Conservation (phyloP, 345 rosid species). For the Barbarea vulgaris region DNA sequence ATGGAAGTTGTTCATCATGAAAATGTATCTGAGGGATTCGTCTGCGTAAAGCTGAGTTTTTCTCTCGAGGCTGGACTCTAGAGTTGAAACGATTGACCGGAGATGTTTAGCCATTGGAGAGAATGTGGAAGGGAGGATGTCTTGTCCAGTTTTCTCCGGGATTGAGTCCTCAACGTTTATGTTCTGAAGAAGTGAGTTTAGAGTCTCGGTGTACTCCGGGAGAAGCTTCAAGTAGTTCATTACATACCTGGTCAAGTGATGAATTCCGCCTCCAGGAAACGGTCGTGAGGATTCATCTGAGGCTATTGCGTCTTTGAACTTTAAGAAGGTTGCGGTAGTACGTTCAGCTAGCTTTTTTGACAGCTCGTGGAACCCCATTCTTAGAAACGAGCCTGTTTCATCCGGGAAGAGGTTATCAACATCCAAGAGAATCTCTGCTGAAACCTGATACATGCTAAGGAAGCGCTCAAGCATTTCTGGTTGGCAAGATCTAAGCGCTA, state of each 20-base stretch:
- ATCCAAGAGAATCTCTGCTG: conserved; percentile 52
- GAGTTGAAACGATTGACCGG: conserved; percentile 46
- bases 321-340: conserved; percentile 50
- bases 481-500: conserved; percentile 53
- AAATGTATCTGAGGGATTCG: conserved; percentile 51
- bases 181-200: conserved; percentile 58
- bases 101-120: conserved; percentile 63
- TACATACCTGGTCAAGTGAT: conserved; percentile 68
- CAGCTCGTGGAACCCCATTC: conserved; percentile 58
- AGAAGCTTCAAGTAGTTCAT: conserved; percentile 78
- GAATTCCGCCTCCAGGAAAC: conserved; percentile 58
- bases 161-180: conserved; percentile 42
- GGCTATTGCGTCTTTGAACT: conserved; percentile 53
- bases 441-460: conserved; percentile 71
- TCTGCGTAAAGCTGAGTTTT: conserved; percentile 64
- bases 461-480: conserved; percentile 68
- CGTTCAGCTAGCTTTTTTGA: conserved; percentile 46
- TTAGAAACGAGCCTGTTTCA: conserved; percentile 52
- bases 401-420: conserved; percentile 56
- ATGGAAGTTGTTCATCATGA: conserved; percentile 70
- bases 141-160: conserved; percentile 39
- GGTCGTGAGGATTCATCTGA: conserved; percentile 49
- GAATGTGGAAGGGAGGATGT: conserved; percentile 43
- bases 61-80: conserved; percentile 54
- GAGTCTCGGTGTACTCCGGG: conserved; percentile 49